phyloP scores from a whole-genome alignment of 805 yeast genomes.

The Ogataea pini region DNA sequence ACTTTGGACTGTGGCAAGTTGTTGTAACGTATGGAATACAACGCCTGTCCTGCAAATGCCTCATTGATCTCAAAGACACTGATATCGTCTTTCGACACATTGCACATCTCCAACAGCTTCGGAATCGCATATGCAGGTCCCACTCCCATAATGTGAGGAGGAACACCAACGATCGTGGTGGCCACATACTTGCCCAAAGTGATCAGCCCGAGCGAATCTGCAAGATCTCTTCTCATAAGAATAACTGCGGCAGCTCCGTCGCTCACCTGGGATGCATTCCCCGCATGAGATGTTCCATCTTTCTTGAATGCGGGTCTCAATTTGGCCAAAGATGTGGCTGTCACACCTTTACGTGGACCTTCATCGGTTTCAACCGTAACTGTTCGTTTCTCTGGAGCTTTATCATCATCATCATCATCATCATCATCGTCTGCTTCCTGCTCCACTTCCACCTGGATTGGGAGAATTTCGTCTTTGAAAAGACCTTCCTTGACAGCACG shows the following conservation, averaged over 20 bases:
- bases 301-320: conserved; percentile 84
- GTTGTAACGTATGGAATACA: conserved; percentile 66
- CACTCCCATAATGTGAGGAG: conserved; percentile 96
- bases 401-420: conserved; percentile 45
- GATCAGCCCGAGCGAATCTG: conserved; percentile 69
- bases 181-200: conserved; percentile 79
- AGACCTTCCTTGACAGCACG: conserved; percentile 66
- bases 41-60: conserved; percentile 95
- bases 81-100: conserved; percentile 61
- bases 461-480: conserved; percentile 89
- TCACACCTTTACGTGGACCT: conserved; percentile 88
- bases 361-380: conserved; percentile 45
- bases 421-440: conserved; percentile 59
- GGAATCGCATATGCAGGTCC: conserved; percentile 98
- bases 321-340: conserved; percentile 71
- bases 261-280: conserved; percentile 93
- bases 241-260: conserved; percentile 95
- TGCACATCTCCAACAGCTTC: conserved; percentile 50
- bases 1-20: conserved; percentile 71
- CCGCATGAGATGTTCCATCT: conserved; percentile 90
- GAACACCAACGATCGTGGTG: conserved; percentile 85
- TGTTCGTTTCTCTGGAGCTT: conserved; percentile 28
- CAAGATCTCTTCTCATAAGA: conserved; percentile 81
- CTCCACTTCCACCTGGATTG: conserved; percentile 62
- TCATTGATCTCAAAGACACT: conserved; percentile 87